Base-by-base conservation (phyloP, 2,329 filamentous ascomycete species). In the Fusarium nygamai region DNA sequence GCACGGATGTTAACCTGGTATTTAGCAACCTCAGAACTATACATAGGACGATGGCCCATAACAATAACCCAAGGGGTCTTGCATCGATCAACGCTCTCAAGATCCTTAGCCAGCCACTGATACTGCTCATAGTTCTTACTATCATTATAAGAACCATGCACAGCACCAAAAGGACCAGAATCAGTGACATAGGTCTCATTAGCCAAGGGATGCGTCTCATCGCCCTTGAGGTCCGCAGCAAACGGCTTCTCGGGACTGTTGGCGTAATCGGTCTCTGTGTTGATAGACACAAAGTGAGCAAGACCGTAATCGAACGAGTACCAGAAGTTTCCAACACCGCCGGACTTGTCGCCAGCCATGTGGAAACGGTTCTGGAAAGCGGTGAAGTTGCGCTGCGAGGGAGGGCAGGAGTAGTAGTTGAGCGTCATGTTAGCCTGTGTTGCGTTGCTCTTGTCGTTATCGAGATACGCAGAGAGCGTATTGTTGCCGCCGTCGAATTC, bases 301-400 rank as follows among this genome's bases (percentile, higher is more conserved):
- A 64, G 8, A 6, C 63, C 63, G 6, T 65, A 65, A 1, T 65
- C 59, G 0, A 65, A 65, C 0, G 59, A 65, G 27, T 65, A 36
- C 63, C 63, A 65, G 5, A 65, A 65, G 20, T 65, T 64, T 0
- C 63, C 47, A 17, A 65, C 63, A 0, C 63, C 63, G 9, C 33
- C 57, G 0, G 59, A 65, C 16, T 46, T 64, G 0, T 65, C 63
- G 7, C 63, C 47, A 9, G 47, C 47, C 63, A 64, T 65, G 3
- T 64, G 39, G 47, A 65, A 64, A 6, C 63, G 47, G n/a, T 65
- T 36, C 16, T 65, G 63, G 12, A 65, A 65, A 9, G 63, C 63
- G 0, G 63, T 65, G 5, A 64, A 65, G 22, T 65, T 65, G 12
- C 63, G 59, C 4, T 65, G 63, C 1, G 59, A 65, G n/a, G 59